phyloP scores from a whole-genome alignment of 164 flowering plant genomes.

The Tinospora cordifolia region DNA sequence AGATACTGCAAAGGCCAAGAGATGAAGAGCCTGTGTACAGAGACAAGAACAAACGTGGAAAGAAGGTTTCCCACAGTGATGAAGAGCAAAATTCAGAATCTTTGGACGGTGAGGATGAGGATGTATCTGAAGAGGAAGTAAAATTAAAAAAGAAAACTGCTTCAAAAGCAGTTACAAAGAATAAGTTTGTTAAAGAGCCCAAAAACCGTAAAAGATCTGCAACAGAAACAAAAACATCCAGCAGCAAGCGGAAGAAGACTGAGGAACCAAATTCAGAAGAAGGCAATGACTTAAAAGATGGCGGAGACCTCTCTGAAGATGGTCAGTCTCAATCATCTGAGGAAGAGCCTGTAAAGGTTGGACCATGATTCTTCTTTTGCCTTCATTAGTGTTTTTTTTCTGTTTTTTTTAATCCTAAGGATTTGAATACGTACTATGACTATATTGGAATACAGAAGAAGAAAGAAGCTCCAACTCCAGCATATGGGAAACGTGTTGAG shows the following conservation, averaged over 20 bases:
- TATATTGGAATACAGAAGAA: conserved; percentile 43
- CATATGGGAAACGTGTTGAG: conserved; percentile 79
- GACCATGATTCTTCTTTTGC: conserved; percentile 5
- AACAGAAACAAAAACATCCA: conserved; percentile 32
- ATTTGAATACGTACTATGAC: background rate
- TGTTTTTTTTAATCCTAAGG: too few relatives aligned
- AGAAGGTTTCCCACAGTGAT: conserved; percentile 28
- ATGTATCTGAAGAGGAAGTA: conserved; percentile 25
- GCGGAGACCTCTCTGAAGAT: conserved; percentile 47
- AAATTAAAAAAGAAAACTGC: conserved; percentile 42
- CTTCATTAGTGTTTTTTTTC: background rate
- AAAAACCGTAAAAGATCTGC: conserved; percentile 48
- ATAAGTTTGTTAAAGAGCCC: conserved; percentile 26
- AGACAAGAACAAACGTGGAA: conserved; percentile 29
- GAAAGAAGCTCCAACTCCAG: conserved; percentile 41
- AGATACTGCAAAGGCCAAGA: conserved; percentile 42
- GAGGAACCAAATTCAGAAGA: conserved; percentile 31
- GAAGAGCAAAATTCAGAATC: conserved; percentile 35
- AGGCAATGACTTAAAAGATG: conserved; percentile 40
- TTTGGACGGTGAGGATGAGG: conserved; percentile 33
- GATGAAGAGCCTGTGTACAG: conserved; percentile 27
- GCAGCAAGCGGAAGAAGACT: conserved; percentile 37
- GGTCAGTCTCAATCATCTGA: conserved; percentile 49
- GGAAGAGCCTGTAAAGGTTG: conserved; percentile 57
- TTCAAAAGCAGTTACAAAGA: conserved; percentile 30